Base-by-base conservation (phyloP, 768 basidiomycete species). In the Dioszegia crocea region DNA sequence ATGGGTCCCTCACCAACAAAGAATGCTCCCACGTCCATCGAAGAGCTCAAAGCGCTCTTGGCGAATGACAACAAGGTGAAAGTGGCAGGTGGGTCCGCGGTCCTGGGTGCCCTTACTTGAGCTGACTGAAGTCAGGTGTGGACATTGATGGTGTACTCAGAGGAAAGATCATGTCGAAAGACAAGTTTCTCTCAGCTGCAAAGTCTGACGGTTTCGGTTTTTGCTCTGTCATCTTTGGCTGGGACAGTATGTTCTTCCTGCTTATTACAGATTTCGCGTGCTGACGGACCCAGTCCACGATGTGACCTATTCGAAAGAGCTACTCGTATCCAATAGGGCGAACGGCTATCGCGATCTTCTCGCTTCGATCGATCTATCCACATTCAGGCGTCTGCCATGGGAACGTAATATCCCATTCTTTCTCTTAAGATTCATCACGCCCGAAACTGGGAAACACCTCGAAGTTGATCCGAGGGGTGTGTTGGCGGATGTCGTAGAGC, bases 291-390 rank as follows among this genome's bases (percentile, higher is more conserved):
- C 14, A 33, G 85, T 97, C 16, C 91, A 97, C 65, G 96, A 98
- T 73, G 63, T 81, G 0, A 84, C 88, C 3, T 97, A 98, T 78
- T 81, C 85, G 4, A 83, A 82, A 23, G 96, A 98, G 76, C 84
- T 98, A 11, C 80, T 86, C 14, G 88, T 99, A 60, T 93, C 92
- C 23, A 97, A 96, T 79, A 85, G 83, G 71, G 83, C 83, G 23
- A 99, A 98, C 65, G 96, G 96, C 0, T 98, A 92, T 78, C 83
- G 85, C 4, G 96, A 99, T 73, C 78, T 99, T 46, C 78, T 88
- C 36, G 96, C 96, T 8, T 77, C 81, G 30, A 87, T 99, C 60
- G 94, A 98, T 76, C 81, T 96, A 16, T 84, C 86, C 0, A 89
- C 88, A 0, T 94, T 84, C 75, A 87, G 96, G 17, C 83, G 90